Conservation (phyloP, 2,329 filamentous ascomycete species). For the Penicillium sumatraense region DNA sequence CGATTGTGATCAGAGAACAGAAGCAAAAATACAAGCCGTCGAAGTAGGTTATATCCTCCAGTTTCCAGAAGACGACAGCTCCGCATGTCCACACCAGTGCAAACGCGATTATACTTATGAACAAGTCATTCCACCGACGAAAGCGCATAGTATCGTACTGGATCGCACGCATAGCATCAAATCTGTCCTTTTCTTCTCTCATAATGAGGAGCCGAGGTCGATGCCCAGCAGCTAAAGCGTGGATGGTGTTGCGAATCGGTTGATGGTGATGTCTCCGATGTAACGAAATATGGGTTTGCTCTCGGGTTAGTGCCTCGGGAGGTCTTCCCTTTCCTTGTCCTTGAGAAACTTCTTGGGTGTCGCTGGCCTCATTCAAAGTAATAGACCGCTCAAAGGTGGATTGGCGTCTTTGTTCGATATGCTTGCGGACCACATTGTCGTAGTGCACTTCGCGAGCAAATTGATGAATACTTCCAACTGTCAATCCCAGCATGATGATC, state of each 20-base stretch:
- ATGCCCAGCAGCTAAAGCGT: constrained; percentile 22
- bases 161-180: constrained; percentile 80
- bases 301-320: constrained; percentile 2
- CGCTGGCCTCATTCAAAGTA: constrained; percentile 33
- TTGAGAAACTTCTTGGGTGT: constrained; percentile 16
- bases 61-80: constrained; percentile 72
- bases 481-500: constrained; percentile 81
- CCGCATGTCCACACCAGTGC: constrained; percentile 79
- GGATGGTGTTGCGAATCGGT: constrained; percentile 30
- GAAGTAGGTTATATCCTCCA: constrained; percentile 70
- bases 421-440: constrained; percentile 65
- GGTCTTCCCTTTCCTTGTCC: neutral
- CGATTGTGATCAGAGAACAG: constrained; percentile 80
- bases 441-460: constrained; percentile 64
- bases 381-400: constrained; percentile 60
- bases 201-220: constrained; percentile 59
- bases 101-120: constrained; percentile 70
- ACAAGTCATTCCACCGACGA: constrained; percentile 75
- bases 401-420: constrained; percentile 59
- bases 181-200: constrained; percentile 70
- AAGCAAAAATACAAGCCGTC: constrained; percentile 85
- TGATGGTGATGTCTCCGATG: constrained; percentile 9
- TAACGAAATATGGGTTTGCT: constrained; percentile 14
- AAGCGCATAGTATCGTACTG: constrained; percentile 68
- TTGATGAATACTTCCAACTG: constrained; percentile 77